These are phyloP conservation scores for Bocquillonia castaneifolia DNA, from an alignment of 441 rosid genomes.

Conservation along the genomic window DNA sequence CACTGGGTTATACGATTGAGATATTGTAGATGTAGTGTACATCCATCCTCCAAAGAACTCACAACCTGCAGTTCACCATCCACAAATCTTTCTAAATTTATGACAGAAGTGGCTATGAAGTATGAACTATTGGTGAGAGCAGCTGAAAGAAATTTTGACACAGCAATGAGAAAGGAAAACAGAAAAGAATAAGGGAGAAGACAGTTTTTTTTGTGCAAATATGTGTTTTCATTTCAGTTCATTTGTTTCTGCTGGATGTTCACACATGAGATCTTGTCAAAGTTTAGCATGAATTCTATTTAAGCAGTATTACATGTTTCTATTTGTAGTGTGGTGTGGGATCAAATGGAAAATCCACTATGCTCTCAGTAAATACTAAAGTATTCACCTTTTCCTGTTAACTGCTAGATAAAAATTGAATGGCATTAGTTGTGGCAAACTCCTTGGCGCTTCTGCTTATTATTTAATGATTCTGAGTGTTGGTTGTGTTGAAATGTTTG, in stretches of 20 bases:
- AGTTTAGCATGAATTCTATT: neutral
- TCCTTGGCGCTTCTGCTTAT: neutral
- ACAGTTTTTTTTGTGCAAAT: neutral
- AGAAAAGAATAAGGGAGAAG: neutral
- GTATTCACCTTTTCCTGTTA: neutral
- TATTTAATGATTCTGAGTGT: conserved; percentile 2
- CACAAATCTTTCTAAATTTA: neutral
- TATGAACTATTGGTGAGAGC: neutral
- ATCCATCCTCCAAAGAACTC: neutral
- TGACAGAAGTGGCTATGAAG: neutral
- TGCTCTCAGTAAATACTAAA: neutral
- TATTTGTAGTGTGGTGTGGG: neutral
- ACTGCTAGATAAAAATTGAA: neutral
- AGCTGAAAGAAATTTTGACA: neutral
- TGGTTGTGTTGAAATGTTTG: conserved; percentile 12
- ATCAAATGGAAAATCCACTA: neutral
- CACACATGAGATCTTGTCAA: neutral
- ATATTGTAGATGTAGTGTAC: neutral
- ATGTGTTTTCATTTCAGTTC: neutral
- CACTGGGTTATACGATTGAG: neutral
- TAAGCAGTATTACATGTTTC: neutral
- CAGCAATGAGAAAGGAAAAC: neutral
- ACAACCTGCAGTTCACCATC: neutral
- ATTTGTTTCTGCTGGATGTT: neutral
- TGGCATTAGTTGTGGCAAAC: neutral